These are phyloP conservation scores for Santalum album DNA, from an alignment of 164 flowering plant genomes.

Conservation along the genomic window DNA sequence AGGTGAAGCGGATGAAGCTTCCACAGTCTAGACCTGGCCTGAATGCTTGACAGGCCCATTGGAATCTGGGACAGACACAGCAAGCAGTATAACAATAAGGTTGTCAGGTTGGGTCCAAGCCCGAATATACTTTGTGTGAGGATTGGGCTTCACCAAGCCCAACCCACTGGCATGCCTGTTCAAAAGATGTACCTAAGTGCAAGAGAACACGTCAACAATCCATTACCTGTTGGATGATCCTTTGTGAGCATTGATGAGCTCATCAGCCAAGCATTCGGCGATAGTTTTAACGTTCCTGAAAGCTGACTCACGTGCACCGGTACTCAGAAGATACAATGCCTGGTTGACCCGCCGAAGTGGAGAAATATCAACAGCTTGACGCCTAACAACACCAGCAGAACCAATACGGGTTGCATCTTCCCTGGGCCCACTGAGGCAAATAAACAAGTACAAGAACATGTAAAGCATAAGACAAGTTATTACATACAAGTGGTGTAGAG, in stretches of 20 bases:
- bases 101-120: too few relatives aligned
- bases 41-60: too few relatives aligned
- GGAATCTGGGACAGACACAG: neutral
- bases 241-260: slow-evolving; percentile 35
- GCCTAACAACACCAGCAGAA: slow-evolving; percentile 43
- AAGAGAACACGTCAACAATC: neutral
- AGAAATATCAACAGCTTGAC: slow-evolving; percentile 44
- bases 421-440: slow-evolving; percentile 41
- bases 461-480: too few relatives aligned
- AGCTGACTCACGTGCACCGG: slow-evolving; percentile 46
- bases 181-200: too few relatives aligned
- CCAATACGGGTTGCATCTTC: slow-evolving; percentile 53
- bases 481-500: too few relatives aligned
- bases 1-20: too few relatives aligned
- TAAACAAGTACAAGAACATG: neutral
- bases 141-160: too few relatives aligned
- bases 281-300: slow-evolving; percentile 39
- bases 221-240: slow-evolving; percentile 45
- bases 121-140: neutral
- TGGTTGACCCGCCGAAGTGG: slow-evolving; percentile 44
- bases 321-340: slow-evolving; percentile 39
- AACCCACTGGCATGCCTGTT: too few relatives aligned
- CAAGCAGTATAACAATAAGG: too few relatives aligned
- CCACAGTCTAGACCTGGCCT: too few relatives aligned
- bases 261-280: slow-evolving; percentile 37